Evolutionary conservation across 2,329 filamentous ascomycete genomes (phyloP).

Genomic region (Penicillium janthinellum): DNA sequence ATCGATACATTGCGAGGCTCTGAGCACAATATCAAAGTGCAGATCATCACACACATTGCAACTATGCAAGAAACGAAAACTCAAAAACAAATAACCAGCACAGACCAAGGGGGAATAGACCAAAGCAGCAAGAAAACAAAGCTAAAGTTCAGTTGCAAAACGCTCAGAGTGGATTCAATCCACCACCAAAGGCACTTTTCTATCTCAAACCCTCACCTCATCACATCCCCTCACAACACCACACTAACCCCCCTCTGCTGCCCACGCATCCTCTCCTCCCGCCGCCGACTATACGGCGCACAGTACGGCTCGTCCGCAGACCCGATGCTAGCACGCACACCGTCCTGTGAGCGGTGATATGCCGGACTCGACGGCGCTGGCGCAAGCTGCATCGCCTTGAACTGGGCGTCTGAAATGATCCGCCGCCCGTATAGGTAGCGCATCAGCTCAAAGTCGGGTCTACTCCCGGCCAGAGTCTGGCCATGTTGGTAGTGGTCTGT

Average conservation of each 20-base stretch:
- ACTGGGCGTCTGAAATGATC: conserved; percentile 47
- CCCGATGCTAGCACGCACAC: conserved; percentile 39
- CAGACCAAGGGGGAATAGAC: conserved; percentile 22
- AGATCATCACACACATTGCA: background rate
- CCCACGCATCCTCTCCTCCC: conserved; percentile 43
- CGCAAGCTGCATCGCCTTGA: conserved; percentile 47
- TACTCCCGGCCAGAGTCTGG: conserved; percentile 43
- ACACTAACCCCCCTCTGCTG: conserved; percentile 39
- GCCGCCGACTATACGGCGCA: conserved; percentile 41
- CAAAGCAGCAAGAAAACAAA: conserved; percentile 6
- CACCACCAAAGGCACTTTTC: background rate
- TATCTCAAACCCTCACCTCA: background rate
- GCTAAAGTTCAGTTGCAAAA: conserved; percentile 1
- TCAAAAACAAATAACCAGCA: conserved; percentile 10
- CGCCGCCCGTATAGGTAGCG: conserved; percentile 46
- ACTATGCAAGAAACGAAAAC: background rate
- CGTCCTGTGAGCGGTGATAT: conserved; percentile 41
- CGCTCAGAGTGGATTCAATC: background rate
- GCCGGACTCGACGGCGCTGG: conserved; percentile 40
- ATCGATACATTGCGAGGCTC: background rate
- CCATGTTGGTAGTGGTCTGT: conserved; percentile 45
- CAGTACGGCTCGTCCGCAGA: conserved; percentile 45
- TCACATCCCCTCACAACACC: conserved; percentile 9
- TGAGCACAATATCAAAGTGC: background rate
- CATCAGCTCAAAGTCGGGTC: conserved; percentile 49